phyloP scores from a whole-genome alignment of 768 basidiomycete species.

The Tricholomella constricta region DNA sequence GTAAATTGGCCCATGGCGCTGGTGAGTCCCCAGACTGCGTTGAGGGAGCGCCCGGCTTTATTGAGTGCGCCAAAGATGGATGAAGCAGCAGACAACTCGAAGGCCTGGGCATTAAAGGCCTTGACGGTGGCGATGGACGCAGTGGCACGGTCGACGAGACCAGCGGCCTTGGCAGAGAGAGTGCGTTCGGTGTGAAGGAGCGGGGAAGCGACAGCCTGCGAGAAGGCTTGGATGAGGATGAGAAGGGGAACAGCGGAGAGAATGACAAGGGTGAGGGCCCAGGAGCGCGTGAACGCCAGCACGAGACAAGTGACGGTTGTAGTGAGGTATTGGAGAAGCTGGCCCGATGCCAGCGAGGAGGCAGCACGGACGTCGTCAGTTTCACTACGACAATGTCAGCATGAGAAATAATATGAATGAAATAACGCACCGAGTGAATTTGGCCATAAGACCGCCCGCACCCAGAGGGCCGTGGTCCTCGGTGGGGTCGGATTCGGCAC shows the following conservation, averaged over 20 bases:
- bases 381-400: conserved; percentile 55
- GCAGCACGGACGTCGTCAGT: conserved; percentile 92
- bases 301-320: conserved; percentile 78
- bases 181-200: conserved; percentile 67
- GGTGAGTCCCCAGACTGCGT: conserved; percentile 76
- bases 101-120: conserved; percentile 77
- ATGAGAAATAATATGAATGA: not conserved
- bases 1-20: conserved; percentile 75
- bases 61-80: conserved; percentile 46
- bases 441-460: conserved; percentile 91
- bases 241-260: conserved; percentile 87
- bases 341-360: conserved; percentile 76
- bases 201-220: conserved; percentile 69
- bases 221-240: conserved; percentile 71
- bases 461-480: conserved; percentile 58
- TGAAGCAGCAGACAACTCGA: conserved; percentile 47
- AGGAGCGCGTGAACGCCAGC: conserved; percentile 82
- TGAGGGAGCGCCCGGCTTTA: conserved; percentile 51
- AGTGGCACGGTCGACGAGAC: conserved; percentile 76
- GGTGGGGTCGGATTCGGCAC: conserved; percentile 45
- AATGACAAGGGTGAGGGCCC: conserved; percentile 86
- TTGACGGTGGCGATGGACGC: conserved; percentile 88
- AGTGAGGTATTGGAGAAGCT: conserved; percentile 77
- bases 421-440: conserved; percentile 70
- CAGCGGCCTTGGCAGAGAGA: conserved; percentile 70